A percentile compares a stretch with the other conserved stretches of the same genome.
These are phyloP conservation scores for Candida insectorum DNA, from an alignment of 805 yeast genomes.

Conservation along the genomic window DNA sequence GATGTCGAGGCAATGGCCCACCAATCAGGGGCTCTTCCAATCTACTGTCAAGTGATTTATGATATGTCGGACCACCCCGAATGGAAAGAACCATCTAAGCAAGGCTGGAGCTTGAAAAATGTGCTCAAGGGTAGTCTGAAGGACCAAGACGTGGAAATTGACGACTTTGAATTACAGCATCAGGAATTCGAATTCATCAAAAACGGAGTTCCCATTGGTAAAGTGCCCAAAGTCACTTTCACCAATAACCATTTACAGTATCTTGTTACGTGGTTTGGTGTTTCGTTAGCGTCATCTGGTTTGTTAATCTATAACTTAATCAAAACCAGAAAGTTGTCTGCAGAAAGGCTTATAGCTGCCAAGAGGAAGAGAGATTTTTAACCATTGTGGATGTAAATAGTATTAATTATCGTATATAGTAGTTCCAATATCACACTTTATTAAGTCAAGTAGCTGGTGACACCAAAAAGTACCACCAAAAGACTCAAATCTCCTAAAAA, in stretches of 20 bases:
- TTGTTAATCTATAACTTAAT: slow-evolving; percentile 45
- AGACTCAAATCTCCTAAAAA: slow-evolving; percentile 35
- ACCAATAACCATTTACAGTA: slow-evolving; percentile 91
- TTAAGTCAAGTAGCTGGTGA: slow-evolving; percentile 18
- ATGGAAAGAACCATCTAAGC: slow-evolving; percentile 28
- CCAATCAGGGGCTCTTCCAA: slow-evolving; percentile 62
- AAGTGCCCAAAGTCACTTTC: slow-evolving; percentile 72
- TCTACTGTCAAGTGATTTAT: slow-evolving; percentile 72
- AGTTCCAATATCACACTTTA: not conserved
- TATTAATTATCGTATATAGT: not conserved
- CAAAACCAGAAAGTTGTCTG: slow-evolving; percentile 30
- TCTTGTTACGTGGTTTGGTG: slow-evolving; percentile 92
- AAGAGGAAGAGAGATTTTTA: slow-evolving; percentile 35
- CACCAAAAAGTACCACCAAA: slow-evolving; percentile 36
- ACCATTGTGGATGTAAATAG: slow-evolving; percentile 3
- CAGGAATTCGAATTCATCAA: slow-evolving; percentile 55
- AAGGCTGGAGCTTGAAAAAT: not conserved
- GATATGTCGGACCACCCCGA: slow-evolving; percentile 66
- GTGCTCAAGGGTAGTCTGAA: not conserved
- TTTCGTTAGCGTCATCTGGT: slow-evolving; percentile 68
- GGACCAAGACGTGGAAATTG: slow-evolving; percentile 1
- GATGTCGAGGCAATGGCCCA: slow-evolving; percentile 81
- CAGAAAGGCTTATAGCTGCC: slow-evolving; percentile 39
- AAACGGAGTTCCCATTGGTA: slow-evolving; percentile 90
- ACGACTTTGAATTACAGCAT: slow-evolving; percentile 33